Conservation (phyloP, 1,284 basidiomycete genomes). For the Ceratorhiza oryzae-sativae region DNA sequence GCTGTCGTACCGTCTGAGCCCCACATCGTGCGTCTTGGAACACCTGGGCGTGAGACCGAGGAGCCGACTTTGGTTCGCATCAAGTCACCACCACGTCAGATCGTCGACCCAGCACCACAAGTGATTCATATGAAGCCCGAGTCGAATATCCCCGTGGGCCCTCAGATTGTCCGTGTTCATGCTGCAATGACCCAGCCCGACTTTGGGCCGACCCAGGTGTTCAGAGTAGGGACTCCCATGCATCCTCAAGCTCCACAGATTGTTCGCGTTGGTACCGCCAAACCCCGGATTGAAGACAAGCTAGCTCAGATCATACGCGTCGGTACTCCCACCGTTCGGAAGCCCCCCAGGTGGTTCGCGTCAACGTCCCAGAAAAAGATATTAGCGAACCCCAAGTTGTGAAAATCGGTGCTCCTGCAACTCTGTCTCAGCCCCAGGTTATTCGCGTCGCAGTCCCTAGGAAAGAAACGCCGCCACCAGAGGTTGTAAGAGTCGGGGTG, state of each 20-base stretch:
- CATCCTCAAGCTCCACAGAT: conserved; percentile 34
- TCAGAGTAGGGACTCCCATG: conserved; percentile 32
- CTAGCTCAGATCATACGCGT: conserved; percentile 20
- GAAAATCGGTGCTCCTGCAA: conserved; percentile 20
- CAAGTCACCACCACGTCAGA: conserved; percentile 31
- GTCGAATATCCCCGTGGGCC: conserved; percentile 13
- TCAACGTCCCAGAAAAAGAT: conserved; percentile 12
- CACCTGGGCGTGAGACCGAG: not conserved
- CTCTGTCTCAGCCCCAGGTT: conserved; percentile 29
- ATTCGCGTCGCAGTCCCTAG: conserved; percentile 36
- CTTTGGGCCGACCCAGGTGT: conserved; percentile 15
- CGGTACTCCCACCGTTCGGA: conserved; percentile 29
- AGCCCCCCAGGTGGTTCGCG: conserved; percentile 20
- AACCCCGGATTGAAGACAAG: conserved; percentile 24
- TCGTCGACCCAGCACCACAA: conserved; percentile 26
- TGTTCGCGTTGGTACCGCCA: conserved; percentile 30
- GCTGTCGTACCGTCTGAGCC: conserved; percentile 26
- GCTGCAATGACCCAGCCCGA: conserved; percentile 23
- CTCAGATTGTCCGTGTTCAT: conserved; percentile 37
- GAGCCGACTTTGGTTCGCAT: conserved; percentile 20
- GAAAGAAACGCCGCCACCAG: conserved; percentile 5
- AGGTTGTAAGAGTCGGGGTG: conserved; percentile 8
- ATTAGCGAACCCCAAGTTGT: conserved; percentile 19
- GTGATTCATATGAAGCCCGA: conserved; percentile 24
- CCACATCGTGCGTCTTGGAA: conserved; percentile 29